These are phyloP conservation scores for Ustilago sp. DNA, from an alignment of 1,284 basidiomycete species.

Conservation along the genomic window DNA sequence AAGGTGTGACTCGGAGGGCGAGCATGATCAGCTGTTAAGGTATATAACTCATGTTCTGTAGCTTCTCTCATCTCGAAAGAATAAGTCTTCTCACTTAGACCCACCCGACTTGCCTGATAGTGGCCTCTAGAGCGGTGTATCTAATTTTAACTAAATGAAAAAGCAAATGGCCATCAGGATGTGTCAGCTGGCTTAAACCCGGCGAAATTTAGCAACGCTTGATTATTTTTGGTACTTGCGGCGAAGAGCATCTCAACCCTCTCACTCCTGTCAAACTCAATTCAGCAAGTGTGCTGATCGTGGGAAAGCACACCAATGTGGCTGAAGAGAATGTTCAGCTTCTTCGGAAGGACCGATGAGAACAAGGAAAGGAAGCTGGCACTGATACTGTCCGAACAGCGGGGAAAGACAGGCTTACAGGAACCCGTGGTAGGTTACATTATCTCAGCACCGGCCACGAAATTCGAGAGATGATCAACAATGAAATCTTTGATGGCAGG, in stretches of 20 bases:
- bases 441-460: too few relatives aligned
- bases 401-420: neutral
- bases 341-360: neutral
- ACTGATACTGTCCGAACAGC: neutral
- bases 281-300: neutral
- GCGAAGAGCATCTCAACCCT: neutral
- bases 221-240: conserved; percentile 2
- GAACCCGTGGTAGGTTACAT: too few relatives aligned
- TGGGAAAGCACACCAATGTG: neutral
- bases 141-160: too few relatives aligned
- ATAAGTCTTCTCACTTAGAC: too few relatives aligned
- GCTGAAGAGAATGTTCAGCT: neutral
- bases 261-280: neutral
- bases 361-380: neutral
- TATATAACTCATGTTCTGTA: too few relatives aligned
- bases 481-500: too few relatives aligned
- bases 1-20: too few relatives aligned
- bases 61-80: too few relatives aligned
- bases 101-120: too few relatives aligned
- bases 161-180: conserved; percentile 16
- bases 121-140: too few relatives aligned
- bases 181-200: conserved; percentile 13
- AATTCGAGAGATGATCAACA: too few relatives aligned
- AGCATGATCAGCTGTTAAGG: too few relatives aligned
- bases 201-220: neutral